These are phyloP conservation scores for Ligustrum vulgare DNA, from an alignment of 257 asterid species.

Conservation along the genomic window DNA sequence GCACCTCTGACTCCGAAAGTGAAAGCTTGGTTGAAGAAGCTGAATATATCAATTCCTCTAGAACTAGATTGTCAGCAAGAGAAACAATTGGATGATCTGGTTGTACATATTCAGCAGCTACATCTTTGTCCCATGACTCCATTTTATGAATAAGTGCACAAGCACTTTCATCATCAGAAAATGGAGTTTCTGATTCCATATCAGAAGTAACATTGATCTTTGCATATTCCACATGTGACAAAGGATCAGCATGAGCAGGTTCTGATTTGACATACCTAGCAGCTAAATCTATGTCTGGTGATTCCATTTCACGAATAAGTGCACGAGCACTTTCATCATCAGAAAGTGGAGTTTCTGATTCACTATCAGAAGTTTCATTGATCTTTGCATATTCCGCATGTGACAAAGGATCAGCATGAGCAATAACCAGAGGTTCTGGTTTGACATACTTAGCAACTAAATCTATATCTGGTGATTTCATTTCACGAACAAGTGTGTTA, in stretches of 20 bases:
- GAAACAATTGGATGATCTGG: slow-evolving; percentile 22
- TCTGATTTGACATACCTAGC: slow-evolving; percentile 15
- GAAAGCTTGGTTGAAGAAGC: slow-evolving; percentile 30
- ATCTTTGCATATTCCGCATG: slow-evolving; percentile 35
- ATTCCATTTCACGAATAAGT: slow-evolving; percentile 13
- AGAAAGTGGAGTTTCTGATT: slow-evolving; percentile 31
- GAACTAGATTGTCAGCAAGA: slow-evolving; percentile 21
- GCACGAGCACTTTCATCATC: slow-evolving; percentile 29
- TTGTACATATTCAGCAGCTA: slow-evolving; percentile 10
- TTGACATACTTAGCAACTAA: slow-evolving; percentile 12
- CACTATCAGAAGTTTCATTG: slow-evolving; percentile 35
- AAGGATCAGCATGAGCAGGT: slow-evolving; percentile 10
- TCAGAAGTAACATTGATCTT: slow-evolving; percentile 39
- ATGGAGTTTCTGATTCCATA: slow-evolving; percentile 31
- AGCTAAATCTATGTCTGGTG: slow-evolving; percentile 10
- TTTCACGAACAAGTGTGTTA: slow-evolving; percentile 23
- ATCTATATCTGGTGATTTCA: slow-evolving; percentile 18
- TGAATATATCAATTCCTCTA: slow-evolving; percentile 41
- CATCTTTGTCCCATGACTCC: slow-evolving; percentile 14
- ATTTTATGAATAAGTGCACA: slow-evolving; percentile 8
- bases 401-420: slow-evolving; percentile 22
- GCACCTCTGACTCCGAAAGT: slow-evolving; percentile 30
- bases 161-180: slow-evolving; percentile 32
- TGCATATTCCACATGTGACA: slow-evolving; percentile 34
- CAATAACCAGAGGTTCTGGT: slow-evolving; percentile 23